A percentile compares a stretch with the other conserved stretches of the same genome.
phyloP scores from a whole-genome alignment of 2,329 filamentous ascomycete genomes.

The Colletotrichum theobromicola region DNA sequence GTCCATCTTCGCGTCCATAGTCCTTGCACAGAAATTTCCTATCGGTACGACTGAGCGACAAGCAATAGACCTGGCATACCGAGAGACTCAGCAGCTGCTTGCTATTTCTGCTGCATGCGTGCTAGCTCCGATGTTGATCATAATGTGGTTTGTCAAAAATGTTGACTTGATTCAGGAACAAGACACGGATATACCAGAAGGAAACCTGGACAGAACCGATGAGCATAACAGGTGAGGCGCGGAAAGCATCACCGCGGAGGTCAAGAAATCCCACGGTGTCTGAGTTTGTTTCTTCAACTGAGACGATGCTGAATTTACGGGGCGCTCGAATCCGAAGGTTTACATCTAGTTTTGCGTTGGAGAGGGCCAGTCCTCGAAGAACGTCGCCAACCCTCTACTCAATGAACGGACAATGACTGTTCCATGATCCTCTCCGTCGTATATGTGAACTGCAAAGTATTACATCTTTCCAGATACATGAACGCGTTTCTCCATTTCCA shows the following conservation, averaged over 20 bases:
- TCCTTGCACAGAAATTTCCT: not conserved
- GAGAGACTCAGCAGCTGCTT: not conserved
- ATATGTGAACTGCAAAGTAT: conserved; percentile 23
- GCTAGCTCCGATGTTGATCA: not conserved
- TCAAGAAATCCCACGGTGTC: not conserved
- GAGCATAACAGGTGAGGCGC: not conserved
- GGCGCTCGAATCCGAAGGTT: accelerated
- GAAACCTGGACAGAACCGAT: not conserved
- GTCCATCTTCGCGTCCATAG: not conserved
- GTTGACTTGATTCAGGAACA: not conserved
- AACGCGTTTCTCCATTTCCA: conserved; percentile 25
- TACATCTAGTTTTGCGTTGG: too few relatives aligned
- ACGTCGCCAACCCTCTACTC: conserved; percentile 25
- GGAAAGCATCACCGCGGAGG: not conserved
- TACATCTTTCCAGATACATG: conserved; percentile 13
- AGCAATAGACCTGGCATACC: not conserved
- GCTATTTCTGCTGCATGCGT: not conserved
- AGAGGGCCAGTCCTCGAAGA: conserved; percentile 22
- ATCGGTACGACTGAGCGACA: not conserved
- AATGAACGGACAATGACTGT: conserved; percentile 33
- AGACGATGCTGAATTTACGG: not conserved
- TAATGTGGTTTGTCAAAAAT: not conserved
- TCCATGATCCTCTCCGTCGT: conserved; percentile 35
- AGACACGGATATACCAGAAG: not conserved
- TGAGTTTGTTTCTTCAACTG: not conserved